These are phyloP conservation scores for Annona squamosa DNA, from an alignment of 164 flowering plant genomes.

Conservation along the genomic window DNA sequence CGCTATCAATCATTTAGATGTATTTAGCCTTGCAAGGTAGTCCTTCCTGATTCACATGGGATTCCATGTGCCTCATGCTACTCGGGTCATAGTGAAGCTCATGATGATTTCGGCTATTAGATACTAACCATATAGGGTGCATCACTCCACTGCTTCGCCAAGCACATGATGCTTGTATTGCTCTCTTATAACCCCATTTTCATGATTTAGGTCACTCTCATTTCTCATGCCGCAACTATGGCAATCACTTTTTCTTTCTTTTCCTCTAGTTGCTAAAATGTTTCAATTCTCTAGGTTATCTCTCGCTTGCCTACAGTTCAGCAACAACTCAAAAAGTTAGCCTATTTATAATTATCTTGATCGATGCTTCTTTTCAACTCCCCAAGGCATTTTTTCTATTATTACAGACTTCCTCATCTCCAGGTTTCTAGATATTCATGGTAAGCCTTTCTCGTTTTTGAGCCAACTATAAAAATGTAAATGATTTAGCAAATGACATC, in stretches of 20 bases:
- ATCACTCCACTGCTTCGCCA: background rate
- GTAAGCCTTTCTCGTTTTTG: no score
- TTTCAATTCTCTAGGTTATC: background rate
- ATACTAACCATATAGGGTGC: background rate
- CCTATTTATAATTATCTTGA: background rate
- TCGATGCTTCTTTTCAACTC: background rate
- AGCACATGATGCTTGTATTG: background rate
- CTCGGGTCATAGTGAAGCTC: background rate
- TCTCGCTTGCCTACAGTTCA: background rate
- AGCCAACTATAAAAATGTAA: no score
- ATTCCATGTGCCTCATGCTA: background rate
- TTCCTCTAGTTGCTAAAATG: conserved; percentile 1
- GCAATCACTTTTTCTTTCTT: background rate
- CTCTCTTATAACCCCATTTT: conserved; percentile 4
- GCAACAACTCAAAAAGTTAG: background rate
- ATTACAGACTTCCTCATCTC: background rate
- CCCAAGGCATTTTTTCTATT: background rate
- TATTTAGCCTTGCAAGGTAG: background rate
- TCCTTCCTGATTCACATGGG: background rate
- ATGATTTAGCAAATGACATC: no score
- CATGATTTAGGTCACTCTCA: background rate
- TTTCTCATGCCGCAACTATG: background rate
- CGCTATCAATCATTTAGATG: background rate
- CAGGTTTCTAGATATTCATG: background rate
- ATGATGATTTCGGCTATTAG: background rate